Evolutionary conservation across 768 basidiomycete species (phyloP), one percentile per base, ranked within the genome.

Genomic region (Boletus eberwhitei): DNA sequence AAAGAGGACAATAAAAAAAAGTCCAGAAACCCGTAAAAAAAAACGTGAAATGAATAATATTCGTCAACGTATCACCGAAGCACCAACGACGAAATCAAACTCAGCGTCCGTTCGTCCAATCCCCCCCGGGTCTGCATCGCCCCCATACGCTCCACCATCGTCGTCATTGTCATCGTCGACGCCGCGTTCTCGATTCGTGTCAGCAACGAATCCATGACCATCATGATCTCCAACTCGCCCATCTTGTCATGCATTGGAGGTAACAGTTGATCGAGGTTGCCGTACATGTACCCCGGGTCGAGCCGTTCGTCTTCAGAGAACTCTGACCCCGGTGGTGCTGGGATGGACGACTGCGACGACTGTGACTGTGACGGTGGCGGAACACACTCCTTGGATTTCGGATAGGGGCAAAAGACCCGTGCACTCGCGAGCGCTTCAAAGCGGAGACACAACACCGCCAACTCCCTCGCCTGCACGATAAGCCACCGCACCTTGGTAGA

Each of bases 131-230:
- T 62, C 57, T 69, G 63, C 57, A 78, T 59, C n/a, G 69, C 68
- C 48, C 68, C 59, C 52, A 79, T 49, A 2, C 59, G 57, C 9
- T 64, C 59, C 24, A 36, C 48, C 48, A 58, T 5, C 43, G 41
- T 39, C 36, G 40, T 16, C 53, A 61, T 34, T 21, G 59, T 38
- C 47, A 71, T 64, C 41, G 75, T 65, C 35, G 73, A 66, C 26
- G 84, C 71, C 3, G 88, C 81, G 65, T 94, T 93, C 66, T 90
- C 86, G 50, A 94, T 84, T 40, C 94, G 79, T 8, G 82, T 73
- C 31, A 87, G 76, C 48, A 96, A 66, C 13, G 86, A 89, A 61
- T 93, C 88, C 32, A 97, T 75, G n/a, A 91, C 72, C 55, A 80
- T 71, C 71, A 85, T 80, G 49, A 94, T 71, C 54, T 95, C 89